Base-by-base conservation (phyloP, 345 rosid genomes). In the Eucalyptus microcorys region DNA sequence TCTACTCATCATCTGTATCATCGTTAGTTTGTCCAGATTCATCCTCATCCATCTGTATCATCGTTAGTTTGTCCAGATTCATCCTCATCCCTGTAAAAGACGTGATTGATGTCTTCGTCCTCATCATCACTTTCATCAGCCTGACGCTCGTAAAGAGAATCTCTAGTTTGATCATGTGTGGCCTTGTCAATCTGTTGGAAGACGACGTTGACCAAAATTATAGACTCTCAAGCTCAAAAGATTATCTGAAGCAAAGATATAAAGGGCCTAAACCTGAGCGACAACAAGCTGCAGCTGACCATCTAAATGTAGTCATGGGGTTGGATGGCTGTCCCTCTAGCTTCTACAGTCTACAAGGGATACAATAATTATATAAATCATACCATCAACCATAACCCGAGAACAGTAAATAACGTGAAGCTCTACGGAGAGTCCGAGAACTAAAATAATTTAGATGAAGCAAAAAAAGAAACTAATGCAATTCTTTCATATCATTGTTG, bases 221-320 rank as follows among this genome's bases (percentile, higher is more conserved):
- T 24, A n/a, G 6, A 49, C 49, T 21, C 10, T 4, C 34, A 30
- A 26, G 55, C 8, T 86, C 84, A 68, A 30, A 52, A 48, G 7
- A 19, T 26, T n/a, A 34, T 76, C 49, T n/a, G 4, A 86, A 86
- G 43, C 37, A 4, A 32, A 55, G 89, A 50, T 14, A 57, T 87
- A 49, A 87, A 87, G 87, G 53, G 90, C 30, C 49, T 57, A 61
- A 85, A 98, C 99, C 99, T 95, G 97, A 42, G 96, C 94, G 45
- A 93, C 94, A n/a, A n/a, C n/a, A 88, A 98, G 97, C 89, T 95
- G 96, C 88, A 95, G 92, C 87, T 97, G 96, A 34, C 99, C 99
- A 32, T 95, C 92, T 89, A 95, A 91, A 88, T 94, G 97, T 84
- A 97, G 90, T 89, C 95, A 93, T 89, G 21, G 21, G 96, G 93